Percentiles rank a stretch among this genome's conserved stretches.
These are phyloP conservation scores for Colletotrichum trifolii DNA, from an alignment of 2,329 filamentous ascomycete genomes.

Conservation along the genomic window DNA sequence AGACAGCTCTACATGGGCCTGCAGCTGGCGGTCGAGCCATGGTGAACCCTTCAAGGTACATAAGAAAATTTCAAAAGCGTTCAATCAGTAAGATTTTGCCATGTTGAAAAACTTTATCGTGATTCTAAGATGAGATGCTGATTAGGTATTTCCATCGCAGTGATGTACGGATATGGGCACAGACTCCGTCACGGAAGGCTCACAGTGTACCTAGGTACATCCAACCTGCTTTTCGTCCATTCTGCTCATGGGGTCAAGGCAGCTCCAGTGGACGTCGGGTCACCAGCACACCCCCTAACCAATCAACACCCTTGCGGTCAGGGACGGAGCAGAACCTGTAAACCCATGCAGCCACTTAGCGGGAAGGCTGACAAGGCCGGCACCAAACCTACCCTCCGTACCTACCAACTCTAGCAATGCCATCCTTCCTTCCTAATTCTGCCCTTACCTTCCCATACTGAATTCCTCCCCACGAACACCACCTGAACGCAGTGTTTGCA, in stretches of 20 bases:
- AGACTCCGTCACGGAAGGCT: background rate
- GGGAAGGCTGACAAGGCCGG: conserved; percentile 35
- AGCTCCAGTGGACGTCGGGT: conserved; percentile 15
- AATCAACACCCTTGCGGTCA: conserved; percentile 28
- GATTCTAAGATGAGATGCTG: no score
- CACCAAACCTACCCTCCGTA: conserved; percentile 12
- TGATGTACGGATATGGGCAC: no score
- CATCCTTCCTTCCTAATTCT: conserved; percentile 18
- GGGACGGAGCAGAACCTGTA: conserved; percentile 19
- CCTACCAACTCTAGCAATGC: conserved; percentile 18
- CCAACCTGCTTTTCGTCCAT: conserved; percentile 18
- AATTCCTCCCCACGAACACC: no score
- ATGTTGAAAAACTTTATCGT: no score
- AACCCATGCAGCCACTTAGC: conserved; percentile 29
- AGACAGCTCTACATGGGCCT: no score
- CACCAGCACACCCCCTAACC: conserved; percentile 13
- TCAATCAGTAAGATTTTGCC: no score
- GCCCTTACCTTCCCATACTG: no score
- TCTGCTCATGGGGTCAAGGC: conserved; percentile 12
- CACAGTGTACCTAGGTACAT: conserved; percentile 17
- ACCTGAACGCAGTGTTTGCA: no score
- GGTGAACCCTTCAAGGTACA: no score
- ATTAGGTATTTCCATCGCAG: no score
- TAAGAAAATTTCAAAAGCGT: no score
- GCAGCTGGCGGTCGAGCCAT: no score